Evolutionary conservation across 352 stramenopile species (phyloP).

Genomic region (Pythium sp.): DNA sequence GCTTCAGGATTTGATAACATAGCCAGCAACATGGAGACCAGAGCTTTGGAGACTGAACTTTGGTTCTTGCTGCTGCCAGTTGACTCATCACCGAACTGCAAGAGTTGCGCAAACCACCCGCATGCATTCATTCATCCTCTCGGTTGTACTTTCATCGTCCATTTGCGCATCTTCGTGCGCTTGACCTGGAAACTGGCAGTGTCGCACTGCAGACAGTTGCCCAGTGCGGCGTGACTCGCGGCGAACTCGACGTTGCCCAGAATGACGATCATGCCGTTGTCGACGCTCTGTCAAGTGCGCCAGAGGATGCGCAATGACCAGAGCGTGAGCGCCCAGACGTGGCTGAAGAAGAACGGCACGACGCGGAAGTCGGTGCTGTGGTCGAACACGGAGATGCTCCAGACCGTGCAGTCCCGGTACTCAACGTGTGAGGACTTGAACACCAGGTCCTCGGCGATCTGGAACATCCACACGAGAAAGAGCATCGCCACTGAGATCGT

Average conservation of each 20-base stretch:
- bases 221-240: neutral
- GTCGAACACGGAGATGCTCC: neutral
- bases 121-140: neutral
- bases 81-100: no score
- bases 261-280: neutral
- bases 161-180: neutral
- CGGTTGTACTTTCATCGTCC: neutral
- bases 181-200: neutral
- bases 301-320: conserved; percentile 9
- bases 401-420: neutral
- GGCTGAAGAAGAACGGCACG: conserved; percentile 4
- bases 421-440: neutral
- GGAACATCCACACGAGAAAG: neutral
- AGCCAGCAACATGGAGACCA: neutral
- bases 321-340: conserved; percentile 7
- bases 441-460: neutral
- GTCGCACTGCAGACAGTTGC: neutral
- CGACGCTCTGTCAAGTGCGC: neutral
- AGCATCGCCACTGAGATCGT: neutral
- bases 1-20: neutral
- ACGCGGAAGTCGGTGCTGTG: neutral
- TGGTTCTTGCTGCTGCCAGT: neutral
- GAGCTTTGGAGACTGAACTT: neutral
- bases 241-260: neutral
- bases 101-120: neutral